Evolutionary conservation across 768 basidiomycete genomes (phyloP), one percentile per base, ranked within the genome.

Genomic region (Suillus alpinus): DNA sequence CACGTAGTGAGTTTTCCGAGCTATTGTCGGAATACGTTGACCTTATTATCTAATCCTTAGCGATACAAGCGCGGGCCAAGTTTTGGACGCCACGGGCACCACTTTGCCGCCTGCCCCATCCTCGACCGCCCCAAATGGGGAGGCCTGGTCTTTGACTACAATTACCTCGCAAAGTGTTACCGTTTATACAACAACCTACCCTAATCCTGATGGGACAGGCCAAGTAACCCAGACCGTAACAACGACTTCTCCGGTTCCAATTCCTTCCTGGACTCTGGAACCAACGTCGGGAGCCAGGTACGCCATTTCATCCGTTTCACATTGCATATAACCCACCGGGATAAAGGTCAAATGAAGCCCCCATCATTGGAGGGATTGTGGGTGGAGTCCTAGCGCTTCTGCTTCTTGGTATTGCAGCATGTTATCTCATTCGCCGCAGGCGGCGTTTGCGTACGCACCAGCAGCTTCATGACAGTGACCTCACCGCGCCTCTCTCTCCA

Each of bases 291-390:
- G 13, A 37, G 4, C 41, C 13, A 60, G 44, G 59, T 60, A 46
- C 34, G 59, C 23, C 5, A 46, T 14, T 57, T 31, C 16, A 26
- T 9, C 23, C 6, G 13, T 26, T 13, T 47, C 13, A 34, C 12
- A 34, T 43, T 31, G 16, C 32, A 58, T 37, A n/a, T 37, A 26
- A 46, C 41, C 14, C 6, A 23, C 34, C 2, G 23, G 12, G 5
- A 26, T 60, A 12, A 46, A 59, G 36, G 34, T 49, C 57, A 39
- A 46, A 47, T 31, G 18, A 60, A 57, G 56, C 16, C 14, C 20
- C 41, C 12, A 34, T 62, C 36, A 59, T 62, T 52, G 61, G 51
- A 23, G 61, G 61, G 6, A 9, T 59, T 40, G 59, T 62, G 3
- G 58, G 61, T 16, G 61, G 49, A 14, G 32, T 60, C 8, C 14